Evolutionary conservation across 192 early-diverging fungal species (phyloP).

Genomic region (Nowakowskiella sp.): DNA sequence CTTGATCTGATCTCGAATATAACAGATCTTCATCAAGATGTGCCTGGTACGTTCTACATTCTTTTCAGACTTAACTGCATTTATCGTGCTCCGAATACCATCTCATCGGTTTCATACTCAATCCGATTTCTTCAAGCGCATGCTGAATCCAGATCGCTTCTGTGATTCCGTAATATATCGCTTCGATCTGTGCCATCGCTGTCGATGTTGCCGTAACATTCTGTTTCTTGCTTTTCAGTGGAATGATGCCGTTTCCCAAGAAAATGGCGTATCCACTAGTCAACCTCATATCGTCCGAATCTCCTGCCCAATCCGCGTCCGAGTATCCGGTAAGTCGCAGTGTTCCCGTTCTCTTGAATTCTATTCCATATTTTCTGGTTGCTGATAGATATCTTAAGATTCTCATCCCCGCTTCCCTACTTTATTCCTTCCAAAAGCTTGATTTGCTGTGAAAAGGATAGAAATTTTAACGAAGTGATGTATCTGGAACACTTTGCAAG

Average conservation of each 20-base stretch:
- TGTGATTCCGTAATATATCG: background rate
- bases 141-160: background rate
- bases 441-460: too few relatives aligned
- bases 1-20: conserved; percentile 22
- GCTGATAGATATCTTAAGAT: too few relatives aligned
- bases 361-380: too few relatives aligned
- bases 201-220: conserved; percentile 13
- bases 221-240: conserved; percentile 15
- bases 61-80: background rate
- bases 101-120: background rate
- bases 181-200: conserved; percentile 21
- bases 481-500: too few relatives aligned
- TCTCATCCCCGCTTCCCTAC: too few relatives aligned
- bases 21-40: conserved; percentile 20
- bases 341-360: too few relatives aligned
- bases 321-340: too few relatives aligned
- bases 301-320: conserved; percentile 35
- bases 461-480: too few relatives aligned
- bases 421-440: too few relatives aligned
- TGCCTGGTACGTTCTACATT: conserved; percentile 23
- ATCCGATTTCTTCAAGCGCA: background rate
- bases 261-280: conserved; percentile 27
- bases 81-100: conserved; percentile 3
- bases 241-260: conserved; percentile 5
- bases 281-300: conserved; percentile 18